A percentile compares a stretch with the other conserved stretches of the same genome.
Evolutionary conservation across 106 monocot species (phyloP).

Genomic region (Dendrobium nobile): DNA sequence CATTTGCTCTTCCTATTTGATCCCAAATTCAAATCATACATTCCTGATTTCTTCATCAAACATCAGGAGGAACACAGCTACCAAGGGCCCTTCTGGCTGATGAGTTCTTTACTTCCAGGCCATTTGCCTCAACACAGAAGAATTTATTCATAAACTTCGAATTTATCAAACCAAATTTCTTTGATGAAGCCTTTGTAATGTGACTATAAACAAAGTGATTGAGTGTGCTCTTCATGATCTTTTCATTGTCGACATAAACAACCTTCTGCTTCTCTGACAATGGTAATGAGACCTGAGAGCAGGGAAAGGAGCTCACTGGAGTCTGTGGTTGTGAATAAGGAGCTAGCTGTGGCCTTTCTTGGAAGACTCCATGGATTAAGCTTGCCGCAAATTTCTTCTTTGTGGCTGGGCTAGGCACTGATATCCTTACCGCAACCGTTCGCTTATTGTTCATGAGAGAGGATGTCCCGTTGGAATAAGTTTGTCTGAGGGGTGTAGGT

Average conservation of each 20-base stretch:
- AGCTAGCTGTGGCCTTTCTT: background rate
- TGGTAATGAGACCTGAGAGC: constrained; percentile 1
- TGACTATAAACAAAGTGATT: background rate
- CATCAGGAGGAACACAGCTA: background rate
- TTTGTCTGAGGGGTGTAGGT: constrained; percentile 61
- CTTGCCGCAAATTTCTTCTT: background rate
- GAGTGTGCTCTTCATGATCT: background rate
- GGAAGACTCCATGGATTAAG: constrained; percentile 1
- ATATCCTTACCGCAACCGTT: background rate
- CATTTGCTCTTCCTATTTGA: background rate
- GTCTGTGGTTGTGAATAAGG: constrained; percentile 3
- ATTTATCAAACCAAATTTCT: background rate
- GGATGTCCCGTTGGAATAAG: constrained; percentile 4
- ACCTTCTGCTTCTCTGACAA: constrained; percentile 3
- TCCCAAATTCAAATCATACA: background rate
- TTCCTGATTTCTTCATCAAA: background rate
- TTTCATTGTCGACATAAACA: background rate
- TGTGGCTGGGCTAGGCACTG: background rate
- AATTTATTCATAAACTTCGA: background rate
- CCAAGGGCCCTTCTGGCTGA: background rate
- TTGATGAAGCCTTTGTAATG: background rate
- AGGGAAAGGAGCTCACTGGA: constrained; percentile 1
- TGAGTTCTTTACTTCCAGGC: background rate
- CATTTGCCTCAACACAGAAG: background rate
- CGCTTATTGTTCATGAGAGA: background rate